Evolutionary conservation across 257 asterid genomes (phyloP).

Genomic region (Sherardia arvensis): DNA sequence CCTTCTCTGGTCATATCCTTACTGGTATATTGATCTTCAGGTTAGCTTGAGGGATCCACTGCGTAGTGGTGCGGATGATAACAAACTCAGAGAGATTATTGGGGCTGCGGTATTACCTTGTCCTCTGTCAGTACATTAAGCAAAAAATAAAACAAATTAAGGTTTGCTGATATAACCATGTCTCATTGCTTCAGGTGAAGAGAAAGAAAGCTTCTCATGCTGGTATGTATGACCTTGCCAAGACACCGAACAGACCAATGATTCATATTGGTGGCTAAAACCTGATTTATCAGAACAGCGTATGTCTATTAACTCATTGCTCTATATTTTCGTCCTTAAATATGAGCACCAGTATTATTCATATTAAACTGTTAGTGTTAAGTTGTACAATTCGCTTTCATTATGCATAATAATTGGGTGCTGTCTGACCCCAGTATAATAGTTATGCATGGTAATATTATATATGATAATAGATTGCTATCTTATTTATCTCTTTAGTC

Average conservation of each 20-base stretch:
- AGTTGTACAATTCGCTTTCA: background rate
- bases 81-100: constrained; percentile 65
- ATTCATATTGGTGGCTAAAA: constrained; percentile 86
- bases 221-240: constrained; percentile 89
- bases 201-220: constrained; percentile 96
- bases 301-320: background rate
- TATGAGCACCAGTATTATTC: background rate
- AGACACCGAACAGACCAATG: constrained; percentile 96
- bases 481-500: background rate
- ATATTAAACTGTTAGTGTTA: background rate
- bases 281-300: background rate
- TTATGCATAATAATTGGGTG: background rate
- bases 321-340: background rate
- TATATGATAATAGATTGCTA: too few species aligned
- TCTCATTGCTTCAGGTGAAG: constrained; percentile 45
- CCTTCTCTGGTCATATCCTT: background rate
- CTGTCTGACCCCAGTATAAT: background rate
- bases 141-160: background rate
- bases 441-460: too few species aligned
- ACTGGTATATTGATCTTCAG: constrained; percentile 28
- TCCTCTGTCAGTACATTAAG: constrained; percentile 5
- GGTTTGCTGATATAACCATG: background rate
- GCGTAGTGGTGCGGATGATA: constrained; percentile 67
- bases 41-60: constrained; percentile 95
- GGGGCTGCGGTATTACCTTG: constrained; percentile 59